Percentiles rank a stretch among this genome's conserved stretches.
phyloP scores from a whole-genome alignment of 345 rosid species.

The Kandelia obovata region DNA sequence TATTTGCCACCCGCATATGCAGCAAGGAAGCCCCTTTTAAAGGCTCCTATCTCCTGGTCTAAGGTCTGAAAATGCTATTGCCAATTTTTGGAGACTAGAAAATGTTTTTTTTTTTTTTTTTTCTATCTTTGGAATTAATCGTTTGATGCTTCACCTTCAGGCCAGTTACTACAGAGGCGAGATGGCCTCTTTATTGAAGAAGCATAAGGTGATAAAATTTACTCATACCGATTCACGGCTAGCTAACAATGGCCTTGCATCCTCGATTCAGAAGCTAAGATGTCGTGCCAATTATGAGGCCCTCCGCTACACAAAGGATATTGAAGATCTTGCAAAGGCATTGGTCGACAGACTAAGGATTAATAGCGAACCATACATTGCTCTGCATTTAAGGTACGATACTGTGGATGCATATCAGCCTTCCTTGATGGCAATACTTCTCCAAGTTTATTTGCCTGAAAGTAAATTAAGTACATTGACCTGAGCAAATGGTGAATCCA shows the following conservation, averaged over 20 bases:
- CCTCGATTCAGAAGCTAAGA: slow-evolving; percentile 70
- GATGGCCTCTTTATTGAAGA: slow-evolving; percentile 62
- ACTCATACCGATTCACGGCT: slow-evolving; percentile 90
- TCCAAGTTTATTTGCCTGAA: neutral
- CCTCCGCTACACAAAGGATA: slow-evolving; percentile 58
- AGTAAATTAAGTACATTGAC: neutral
- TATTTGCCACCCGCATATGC: slow-evolving; percentile 60
- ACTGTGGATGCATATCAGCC: neutral
- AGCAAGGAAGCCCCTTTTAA: slow-evolving; percentile 53
- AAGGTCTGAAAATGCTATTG: slow-evolving; percentile 49
- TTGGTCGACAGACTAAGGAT: slow-evolving; percentile 68
- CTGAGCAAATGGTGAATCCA: slow-evolving; percentile 28
- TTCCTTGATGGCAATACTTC: neutral
- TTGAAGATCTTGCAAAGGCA: slow-evolving; percentile 62
- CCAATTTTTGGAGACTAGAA: neutral
- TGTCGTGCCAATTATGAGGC: slow-evolving; percentile 96
- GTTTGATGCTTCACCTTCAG: slow-evolving; percentile 39
- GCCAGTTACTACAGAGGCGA: slow-evolving; percentile 88
- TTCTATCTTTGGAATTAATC: neutral
- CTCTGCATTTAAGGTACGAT: slow-evolving; percentile 78
- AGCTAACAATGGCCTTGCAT: slow-evolving; percentile 78
- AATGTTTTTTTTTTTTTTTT: neutral
- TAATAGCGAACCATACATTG: slow-evolving; percentile 68
- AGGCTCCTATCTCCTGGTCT: slow-evolving; percentile 99
- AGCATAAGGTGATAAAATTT: slow-evolving; percentile 78